Base-by-base conservation (phyloP, 192 early-diverging fungal genomes). In the Oehlia diaphana region DNA sequence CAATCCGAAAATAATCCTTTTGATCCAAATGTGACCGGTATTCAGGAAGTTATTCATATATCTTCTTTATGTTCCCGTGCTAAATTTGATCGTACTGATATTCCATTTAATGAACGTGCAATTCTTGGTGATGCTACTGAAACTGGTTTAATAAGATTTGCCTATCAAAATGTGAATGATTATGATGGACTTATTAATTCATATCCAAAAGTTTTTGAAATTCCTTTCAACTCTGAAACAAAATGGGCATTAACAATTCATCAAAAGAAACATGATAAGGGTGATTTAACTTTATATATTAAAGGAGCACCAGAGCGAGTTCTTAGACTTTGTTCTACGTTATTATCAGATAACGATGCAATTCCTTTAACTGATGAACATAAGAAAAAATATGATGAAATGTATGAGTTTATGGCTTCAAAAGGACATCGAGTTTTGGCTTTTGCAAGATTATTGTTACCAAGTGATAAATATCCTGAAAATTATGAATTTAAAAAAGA, bases 281-380 rank as follows among this genome's bases (percentile, higher is more conserved):
- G 94, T 37, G 76, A 85, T 21, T 85, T 94, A 67, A 96, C 93
- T 21, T 85, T 97, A 23, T 93, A 93, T 85, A 91, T 98, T 66
- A 98, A 99, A 86, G 97, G 97, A 44, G 97, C 97, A 9, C 97
- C 97, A 16, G 97, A 99, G 87, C 91, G 95, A 65, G 92, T 99
- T 28, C 87, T 99, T 61, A 81, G 87, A 4, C 80, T 96, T 70
- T 99, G 97, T 89, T 86, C 87, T 66, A 91, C 89, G 9, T 93
- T 97, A 81, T 83, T 95, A 42, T 78, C 81, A 64, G 89, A 84
- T 42, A 81, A 87, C 50, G 88, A 85, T 63, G 80, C 83, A 14
- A 82, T 91, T 35, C 89, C 91, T 9, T 81, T 98, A 82, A 93
- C 89, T 7, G 90, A 89, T 4, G 87, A 86, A 21, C 94, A 97